phyloP scores from a whole-genome alignment of 192 early-diverging fungal genomes.

The Backusella sp. region DNA sequence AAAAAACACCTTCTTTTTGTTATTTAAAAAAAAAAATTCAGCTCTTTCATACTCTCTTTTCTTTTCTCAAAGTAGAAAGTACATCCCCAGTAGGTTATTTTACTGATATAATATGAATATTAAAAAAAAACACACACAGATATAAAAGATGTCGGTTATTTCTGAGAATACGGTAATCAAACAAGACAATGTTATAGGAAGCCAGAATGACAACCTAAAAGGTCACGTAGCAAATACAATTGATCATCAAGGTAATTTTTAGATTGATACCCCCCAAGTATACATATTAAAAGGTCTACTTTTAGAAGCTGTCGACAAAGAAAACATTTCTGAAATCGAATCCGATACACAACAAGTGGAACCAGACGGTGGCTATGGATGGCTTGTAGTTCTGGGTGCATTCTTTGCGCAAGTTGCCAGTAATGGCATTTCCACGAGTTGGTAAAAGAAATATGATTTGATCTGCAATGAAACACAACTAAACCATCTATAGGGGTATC shows the following conservation, averaged over 20 bases:
- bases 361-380: constrained; percentile 38
- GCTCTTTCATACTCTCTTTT: no score
- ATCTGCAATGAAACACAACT: not conserved
- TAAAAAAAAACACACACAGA: not conserved
- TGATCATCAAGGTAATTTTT: not conserved
- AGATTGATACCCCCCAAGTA: not conserved
- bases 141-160: not conserved
- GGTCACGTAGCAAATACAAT: not conserved
- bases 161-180: not conserved
- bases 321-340: not conserved
- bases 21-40: no score
- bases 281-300: no score
- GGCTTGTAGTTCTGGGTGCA: constrained; percentile 38
- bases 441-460: not conserved
- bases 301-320: not conserved
- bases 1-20: no score
- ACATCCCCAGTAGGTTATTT: not conserved
- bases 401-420: constrained; percentile 31
- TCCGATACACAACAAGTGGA: not conserved
- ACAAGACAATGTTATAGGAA: not conserved
- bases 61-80: not conserved
- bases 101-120: not conserved
- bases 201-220: not conserved
- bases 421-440: constrained; percentile 4
- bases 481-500: not conserved